phyloP scores from a whole-genome alignment of 805 yeast genomes.

The Monosporozyma servazzii region DNA sequence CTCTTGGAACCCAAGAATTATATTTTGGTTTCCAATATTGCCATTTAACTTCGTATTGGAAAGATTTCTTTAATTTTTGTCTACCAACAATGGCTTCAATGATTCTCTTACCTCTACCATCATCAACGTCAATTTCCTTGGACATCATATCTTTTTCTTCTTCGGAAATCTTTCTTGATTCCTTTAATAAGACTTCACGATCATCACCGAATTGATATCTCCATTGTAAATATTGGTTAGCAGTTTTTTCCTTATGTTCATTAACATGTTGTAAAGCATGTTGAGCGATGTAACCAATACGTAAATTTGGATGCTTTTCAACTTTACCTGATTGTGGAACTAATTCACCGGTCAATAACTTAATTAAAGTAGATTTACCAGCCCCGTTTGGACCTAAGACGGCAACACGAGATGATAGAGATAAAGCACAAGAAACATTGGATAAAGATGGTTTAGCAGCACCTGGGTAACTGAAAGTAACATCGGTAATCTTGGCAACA shows the following conservation, averaged over 20 bases:
- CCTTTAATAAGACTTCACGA: conserved; percentile 90
- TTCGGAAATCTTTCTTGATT: conserved; percentile 76
- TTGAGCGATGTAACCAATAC: conserved; percentile 98
- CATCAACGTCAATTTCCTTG: conserved; percentile 69
- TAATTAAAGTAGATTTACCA: conserved; percentile 93
- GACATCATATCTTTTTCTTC: conserved; percentile 64
- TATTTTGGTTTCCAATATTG: conserved; percentile 81
- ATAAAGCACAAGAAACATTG: conserved; percentile 80
- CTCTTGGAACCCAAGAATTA: conserved; percentile 90
- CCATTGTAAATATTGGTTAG: conserved; percentile 97
- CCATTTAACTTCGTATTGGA: conserved; percentile 97
- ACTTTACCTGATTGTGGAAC: conserved; percentile 82
- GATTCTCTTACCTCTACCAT: conserved; percentile 80
- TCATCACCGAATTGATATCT: conserved; percentile 96
- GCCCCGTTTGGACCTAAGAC: conserved; percentile 98
- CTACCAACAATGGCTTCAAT: conserved; percentile 95
- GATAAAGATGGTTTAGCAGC: conserved; percentile 71
- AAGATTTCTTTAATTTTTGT: conserved; percentile 90
- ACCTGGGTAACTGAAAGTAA: conserved; percentile 85
- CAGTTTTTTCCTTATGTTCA: conserved; percentile 94
- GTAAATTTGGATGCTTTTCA: conserved; percentile 95
- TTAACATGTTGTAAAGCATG: conserved; percentile 97
- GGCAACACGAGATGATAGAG: conserved; percentile 94
- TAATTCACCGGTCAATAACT: conserved; percentile 84
- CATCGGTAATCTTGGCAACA: conserved; percentile 78